phyloP scores from a whole-genome alignment of 2,329 filamentous ascomycete species.

The Daldinia sp. region DNA sequence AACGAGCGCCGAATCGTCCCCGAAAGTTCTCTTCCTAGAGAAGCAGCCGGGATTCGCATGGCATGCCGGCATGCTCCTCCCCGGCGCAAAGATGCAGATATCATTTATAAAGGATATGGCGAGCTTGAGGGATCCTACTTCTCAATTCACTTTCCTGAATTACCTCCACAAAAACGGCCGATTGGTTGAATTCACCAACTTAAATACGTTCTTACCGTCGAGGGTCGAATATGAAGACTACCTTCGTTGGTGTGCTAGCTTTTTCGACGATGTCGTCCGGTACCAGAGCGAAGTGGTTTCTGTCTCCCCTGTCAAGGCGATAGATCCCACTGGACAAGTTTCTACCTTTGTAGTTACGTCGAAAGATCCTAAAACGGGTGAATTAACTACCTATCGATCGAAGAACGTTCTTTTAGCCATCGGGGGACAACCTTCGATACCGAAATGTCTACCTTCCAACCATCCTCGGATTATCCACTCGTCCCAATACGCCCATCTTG shows the following conservation, averaged over 20 bases:
- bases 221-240: conserved; percentile 95
- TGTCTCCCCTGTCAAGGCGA: conserved; percentile 67
- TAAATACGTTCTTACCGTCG: conserved; percentile 86
- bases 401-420: conserved; percentile 71
- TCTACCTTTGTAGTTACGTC: conserved; percentile 74
- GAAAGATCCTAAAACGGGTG: conserved; percentile 66
- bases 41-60: conserved; percentile 84
- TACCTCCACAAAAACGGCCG: conserved; percentile 84
- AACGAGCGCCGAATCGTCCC: conserved; percentile 51
- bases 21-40: conserved; percentile 87
- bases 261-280: conserved; percentile 75
- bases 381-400: conserved; percentile 60
- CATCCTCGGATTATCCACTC: conserved; percentile 85
- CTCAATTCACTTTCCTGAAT: conserved; percentile 94
- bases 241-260: conserved; percentile 86
- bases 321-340: conserved; percentile 57
- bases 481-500: conserved; percentile 78
- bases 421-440: conserved; percentile 73
- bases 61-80: conserved; percentile 95
- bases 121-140: conserved; percentile 84
- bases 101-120: conserved; percentile 97
- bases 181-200: conserved; percentile 90
- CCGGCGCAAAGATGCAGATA: conserved; percentile 96
- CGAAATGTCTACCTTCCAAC: conserved; percentile 71
- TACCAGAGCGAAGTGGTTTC: conserved; percentile 82